phyloP scores from a whole-genome alignment of 2,329 filamentous ascomycete species.

The Apiospora malaysiana region DNA sequence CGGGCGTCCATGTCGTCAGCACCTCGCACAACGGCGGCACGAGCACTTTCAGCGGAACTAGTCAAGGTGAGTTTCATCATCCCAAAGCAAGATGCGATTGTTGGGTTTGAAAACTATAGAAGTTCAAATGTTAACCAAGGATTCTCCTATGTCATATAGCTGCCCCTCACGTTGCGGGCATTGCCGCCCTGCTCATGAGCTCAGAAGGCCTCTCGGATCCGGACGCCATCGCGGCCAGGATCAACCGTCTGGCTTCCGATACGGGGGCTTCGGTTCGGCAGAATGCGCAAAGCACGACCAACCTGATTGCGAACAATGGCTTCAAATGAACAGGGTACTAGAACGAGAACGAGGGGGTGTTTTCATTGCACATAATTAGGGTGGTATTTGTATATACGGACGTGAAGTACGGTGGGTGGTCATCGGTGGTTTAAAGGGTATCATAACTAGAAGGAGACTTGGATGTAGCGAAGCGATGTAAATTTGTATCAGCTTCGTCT shows the following conservation, averaged over 20 bases:
- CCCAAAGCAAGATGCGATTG: no score
- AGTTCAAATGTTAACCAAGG: no score
- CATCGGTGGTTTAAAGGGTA: no score
- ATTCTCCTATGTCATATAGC: not conserved
- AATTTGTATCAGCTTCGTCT: no score
- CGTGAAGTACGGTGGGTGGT: no score
- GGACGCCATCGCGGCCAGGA: not conserved
- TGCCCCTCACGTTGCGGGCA: conserved; percentile 23
- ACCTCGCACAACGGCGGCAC: not conserved
- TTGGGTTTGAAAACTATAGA: no score
- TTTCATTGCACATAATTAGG: not conserved
- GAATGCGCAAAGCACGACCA: not conserved
- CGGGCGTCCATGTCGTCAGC: conserved; percentile 26
- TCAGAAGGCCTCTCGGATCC: conserved; percentile 1
- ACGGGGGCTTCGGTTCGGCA: not conserved
- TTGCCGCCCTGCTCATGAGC: conserved; percentile 22
- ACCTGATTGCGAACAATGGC: conserved; percentile 22
- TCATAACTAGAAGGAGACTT: no score
- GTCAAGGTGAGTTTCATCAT: not conserved
- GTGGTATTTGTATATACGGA: not conserved
- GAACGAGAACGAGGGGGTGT: not conserved
- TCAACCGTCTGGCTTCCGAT: not conserved
- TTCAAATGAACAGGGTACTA: not conserved
- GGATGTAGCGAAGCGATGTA: no score
- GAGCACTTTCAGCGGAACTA: conserved; percentile 7